Conservation (phyloP, 805 yeast genomes). For the Schwanniomyces pseudopolymorphus region DNA sequence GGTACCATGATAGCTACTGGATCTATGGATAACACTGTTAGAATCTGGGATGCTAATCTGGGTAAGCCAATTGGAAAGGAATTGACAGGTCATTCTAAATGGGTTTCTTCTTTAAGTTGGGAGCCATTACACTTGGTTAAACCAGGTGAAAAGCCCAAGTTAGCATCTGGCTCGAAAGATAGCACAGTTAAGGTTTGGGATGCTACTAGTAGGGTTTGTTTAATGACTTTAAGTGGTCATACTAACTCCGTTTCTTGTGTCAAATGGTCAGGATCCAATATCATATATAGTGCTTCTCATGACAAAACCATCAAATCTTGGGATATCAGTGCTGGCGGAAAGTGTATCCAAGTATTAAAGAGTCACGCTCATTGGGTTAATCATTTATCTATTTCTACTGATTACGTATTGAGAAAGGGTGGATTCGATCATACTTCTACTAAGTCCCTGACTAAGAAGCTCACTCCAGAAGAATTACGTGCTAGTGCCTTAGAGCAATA, state of each 20-base stretch:
- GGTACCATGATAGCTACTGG: slow-evolving; percentile 94
- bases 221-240: slow-evolving; percentile 81
- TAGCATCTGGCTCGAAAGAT: slow-evolving; percentile 90
- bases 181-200: slow-evolving; percentile 92
- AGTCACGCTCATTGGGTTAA: slow-evolving; percentile 99
- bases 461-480: slow-evolving; percentile 27
- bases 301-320: slow-evolving; percentile 92
- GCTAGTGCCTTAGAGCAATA: slow-evolving; percentile 58
- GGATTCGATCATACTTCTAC: slow-evolving; percentile 73
- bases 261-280: slow-evolving; percentile 93
- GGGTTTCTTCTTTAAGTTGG: slow-evolving; percentile 90
- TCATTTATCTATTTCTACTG: slow-evolving; percentile 89
- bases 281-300: slow-evolving; percentile 86
- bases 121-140: slow-evolving; percentile 85
- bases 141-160: slow-evolving; percentile 63
- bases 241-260: slow-evolving; percentile 88
- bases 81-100: slow-evolving; percentile 78
- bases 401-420: slow-evolving; percentile 81
- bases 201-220: slow-evolving; percentile 61
- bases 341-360: slow-evolving; percentile 72
- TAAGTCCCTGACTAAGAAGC: slow-evolving; percentile 30
- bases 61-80: slow-evolving; percentile 77
- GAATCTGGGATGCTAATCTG: slow-evolving; percentile 79
- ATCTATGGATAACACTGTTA: slow-evolving; percentile 85
- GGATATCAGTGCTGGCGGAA: slow-evolving; percentile 76